Base-by-base conservation (phyloP, 2,329 filamentous ascomycete genomes). In the Knoxdaviesia proteae region DNA sequence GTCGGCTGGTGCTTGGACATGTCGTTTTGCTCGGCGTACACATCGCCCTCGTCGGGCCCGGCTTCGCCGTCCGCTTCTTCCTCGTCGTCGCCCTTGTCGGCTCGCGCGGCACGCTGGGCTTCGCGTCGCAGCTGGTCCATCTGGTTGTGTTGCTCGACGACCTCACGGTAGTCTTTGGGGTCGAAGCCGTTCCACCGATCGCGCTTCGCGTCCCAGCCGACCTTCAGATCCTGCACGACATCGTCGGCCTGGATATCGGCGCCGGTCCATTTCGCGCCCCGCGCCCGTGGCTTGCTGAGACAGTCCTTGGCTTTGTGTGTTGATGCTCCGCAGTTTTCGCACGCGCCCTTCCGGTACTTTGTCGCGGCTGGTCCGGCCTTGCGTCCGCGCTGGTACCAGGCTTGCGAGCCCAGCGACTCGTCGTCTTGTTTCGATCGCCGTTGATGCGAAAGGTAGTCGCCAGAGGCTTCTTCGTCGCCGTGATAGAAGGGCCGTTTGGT, bases 151-250 rank as follows among this genome's bases (percentile, higher is more conserved):
- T 94, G 84, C 41, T 93, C 77, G 36, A 96, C 77, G n/a, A 96
- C 83, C 47, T 74, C 68, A 46, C 74, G 70, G 57, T 94, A 96
- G 58, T 96, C 83, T 49, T 73, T 75, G 1, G 86, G 67, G 57
- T 96, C 87, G 59, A 93, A 98, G n/a, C 88, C 88, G 56, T 94
- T 94, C 88, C 90, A 98, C 38, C 88, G 75, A 63, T 98, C 90
- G 51, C 90, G 72, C 65, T 98, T 98, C 29, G 90, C 90, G 58
- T 98, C 92, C 84, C 88, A 98, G 4, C 87, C 84, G 40, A 96
- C 63, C 39, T 82, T 75, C 10, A 96, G 78, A 44, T 93, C 78
- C 55, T 94, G 80, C 8, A 94, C 65, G 7, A 80, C 63, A 54
- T 94, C 86, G 56, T 98, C 92, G 32, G 88, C 84, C 56, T 94